Base-by-base conservation (phyloP, 352 stramenopile species). In the Thalassiosira ordinaria region DNA sequence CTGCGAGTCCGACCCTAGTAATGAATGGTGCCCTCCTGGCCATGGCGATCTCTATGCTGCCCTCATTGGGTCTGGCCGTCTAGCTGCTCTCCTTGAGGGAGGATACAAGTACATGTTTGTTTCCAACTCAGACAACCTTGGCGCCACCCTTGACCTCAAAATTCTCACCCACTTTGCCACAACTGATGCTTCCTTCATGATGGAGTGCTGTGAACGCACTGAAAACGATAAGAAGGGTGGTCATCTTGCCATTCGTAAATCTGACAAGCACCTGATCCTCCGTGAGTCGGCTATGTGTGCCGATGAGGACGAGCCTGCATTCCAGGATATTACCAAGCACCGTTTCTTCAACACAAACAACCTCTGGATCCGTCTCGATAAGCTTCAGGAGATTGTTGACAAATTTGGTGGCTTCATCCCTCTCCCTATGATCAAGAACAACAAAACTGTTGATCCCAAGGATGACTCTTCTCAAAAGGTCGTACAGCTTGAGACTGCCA, bases 321-420 rank as follows among this genome's bases (percentile, higher is more conserved):
- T 99, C 82, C 91, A 97, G 69, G 97, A 99, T 69, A 96, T 98
- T 73, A 96, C 93, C 88, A 97, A 97, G 84, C 98, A 99, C 84
- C 90, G 95, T 55, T 99, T 96, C 67, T 99, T 99, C 93, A 99
- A 99, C 89, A 99, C 97, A 59, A 99, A 99, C 89, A 99, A 99
- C 78, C 86, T 99, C 18, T 99, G 97, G 97, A 97, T 99, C 46
- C 98, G 98, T 72, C 78, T 99, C 39, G 96, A 98, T 35, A 97
- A 97, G 59, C 96, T 99, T 63, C 97, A 99, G 75, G 89, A 95
- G 55, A 95, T 99, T 56, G 96, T 99, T 49, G 95, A 97, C 0
- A 95, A 97, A 65, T 96, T 97, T 71, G 96, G 97, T 70, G 97
- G 96, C 33, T 96, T 98, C 61, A 98, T 99, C 65, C 95, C 98